Conservation (phyloP, 441 rosid genomes). For the Erodium texanum region DNA sequence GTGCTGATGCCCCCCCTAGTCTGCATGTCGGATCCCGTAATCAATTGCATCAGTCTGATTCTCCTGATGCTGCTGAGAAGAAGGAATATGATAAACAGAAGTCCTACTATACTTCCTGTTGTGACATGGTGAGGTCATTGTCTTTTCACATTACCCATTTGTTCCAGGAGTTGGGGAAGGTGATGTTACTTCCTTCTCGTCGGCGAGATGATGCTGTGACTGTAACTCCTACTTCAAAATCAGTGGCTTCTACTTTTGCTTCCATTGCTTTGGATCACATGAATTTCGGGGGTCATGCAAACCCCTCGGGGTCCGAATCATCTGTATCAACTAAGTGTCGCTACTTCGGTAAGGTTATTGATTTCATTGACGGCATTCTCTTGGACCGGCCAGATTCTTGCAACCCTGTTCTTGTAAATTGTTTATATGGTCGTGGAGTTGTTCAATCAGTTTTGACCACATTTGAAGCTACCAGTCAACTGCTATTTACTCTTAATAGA, state of each 20-base stretch:
- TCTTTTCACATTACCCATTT: conserved; percentile 82
- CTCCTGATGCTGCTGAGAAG: conserved; percentile 44
- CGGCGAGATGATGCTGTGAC: conserved; percentile 85
- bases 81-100: conserved; percentile 67
- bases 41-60: conserved; percentile 33
- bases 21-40: conserved; percentile 32
- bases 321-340: conserved; percentile 79
- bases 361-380: conserved; percentile 78
- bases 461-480: conserved; percentile 90
- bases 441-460: conserved; percentile 81
- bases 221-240: conserved; percentile 83
- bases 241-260: conserved; percentile 75
- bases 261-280: conserved; percentile 71
- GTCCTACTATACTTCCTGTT: conserved; percentile 76
- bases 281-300: conserved; percentile 65
- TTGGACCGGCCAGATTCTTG: conserved; percentile 91
- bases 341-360: conserved; percentile 89
- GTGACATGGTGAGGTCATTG: conserved; percentile 87
- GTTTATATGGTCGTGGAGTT: conserved; percentile 77
- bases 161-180: conserved; percentile 97
- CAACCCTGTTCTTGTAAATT: conserved; percentile 75
- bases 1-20: conserved; percentile 40
- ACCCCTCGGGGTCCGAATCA: conserved; percentile 47
- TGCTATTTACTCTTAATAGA: conserved; percentile 67
- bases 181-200: conserved; percentile 89